These are phyloP conservation scores for Phyllosticta citribraziliensis DNA, from an alignment of 2,329 filamentous ascomycete species.

Conservation along the genomic window DNA sequence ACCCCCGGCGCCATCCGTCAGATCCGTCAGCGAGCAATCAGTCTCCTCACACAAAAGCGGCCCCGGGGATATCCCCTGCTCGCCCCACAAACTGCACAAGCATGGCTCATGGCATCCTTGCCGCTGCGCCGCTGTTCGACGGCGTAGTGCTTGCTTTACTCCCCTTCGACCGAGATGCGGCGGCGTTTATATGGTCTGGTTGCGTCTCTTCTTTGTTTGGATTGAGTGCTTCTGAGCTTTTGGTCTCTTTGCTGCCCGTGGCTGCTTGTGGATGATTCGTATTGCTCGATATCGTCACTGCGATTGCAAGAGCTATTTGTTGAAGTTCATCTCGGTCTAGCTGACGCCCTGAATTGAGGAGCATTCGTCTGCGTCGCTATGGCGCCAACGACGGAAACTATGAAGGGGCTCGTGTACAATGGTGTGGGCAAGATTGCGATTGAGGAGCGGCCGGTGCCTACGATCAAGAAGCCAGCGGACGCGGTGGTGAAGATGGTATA, in stretches of 20 bases:
- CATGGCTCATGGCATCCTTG: background rate
- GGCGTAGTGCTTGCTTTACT: background rate
- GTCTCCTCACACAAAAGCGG: too few relatives aligned
- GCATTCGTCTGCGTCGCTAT: background rate
- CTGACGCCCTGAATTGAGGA: background rate
- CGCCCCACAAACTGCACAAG: background rate
- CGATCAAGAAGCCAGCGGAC: slow-evolving; percentile 35
- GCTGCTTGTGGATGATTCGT: too few relatives aligned
- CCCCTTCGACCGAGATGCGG: background rate
- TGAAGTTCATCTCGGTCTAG: background rate
- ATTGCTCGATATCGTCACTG: background rate
- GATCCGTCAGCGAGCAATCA: background rate
- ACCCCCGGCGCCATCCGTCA: background rate
- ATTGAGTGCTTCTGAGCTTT: too few relatives aligned
- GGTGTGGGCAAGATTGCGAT: slow-evolving; percentile 7
- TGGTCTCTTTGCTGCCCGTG: background rate
- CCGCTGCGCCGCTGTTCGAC: background rate
- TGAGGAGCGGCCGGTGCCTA: slow-evolving; percentile 11
- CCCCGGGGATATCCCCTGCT: background rate
- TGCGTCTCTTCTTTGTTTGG: background rate
- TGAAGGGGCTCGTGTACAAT: slow-evolving; percentile 14
- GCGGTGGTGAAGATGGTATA: slow-evolving; percentile 34
- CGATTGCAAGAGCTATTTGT: background rate
- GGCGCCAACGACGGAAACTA: background rate
- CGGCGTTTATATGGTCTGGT: background rate